Conservation (phyloP, 2,329 filamentous ascomycete genomes). For the Claviceps fusiformis region DNA sequence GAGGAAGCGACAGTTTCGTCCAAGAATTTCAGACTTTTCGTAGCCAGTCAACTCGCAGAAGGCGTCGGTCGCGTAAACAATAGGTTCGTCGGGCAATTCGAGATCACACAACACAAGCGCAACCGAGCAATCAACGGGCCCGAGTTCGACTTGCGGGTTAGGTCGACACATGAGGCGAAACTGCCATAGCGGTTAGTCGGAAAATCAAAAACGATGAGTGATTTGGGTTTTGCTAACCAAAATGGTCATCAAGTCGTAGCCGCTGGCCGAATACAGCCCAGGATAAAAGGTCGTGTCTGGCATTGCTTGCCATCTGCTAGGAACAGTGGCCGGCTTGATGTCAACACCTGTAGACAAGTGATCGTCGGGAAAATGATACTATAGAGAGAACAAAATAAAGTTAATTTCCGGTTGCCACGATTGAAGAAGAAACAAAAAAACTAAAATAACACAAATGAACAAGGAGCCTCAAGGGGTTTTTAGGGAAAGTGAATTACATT, state of each 20-base stretch:
- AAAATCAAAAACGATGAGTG: neutral
- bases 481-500: conserved; percentile 14
- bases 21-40: conserved; percentile 56
- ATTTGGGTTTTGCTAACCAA: conserved; percentile 26
- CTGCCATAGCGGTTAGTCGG: conserved; percentile 14
- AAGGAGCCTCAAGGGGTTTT: neutral
- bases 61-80: conserved; percentile 72
- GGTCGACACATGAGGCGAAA: conserved; percentile 53
- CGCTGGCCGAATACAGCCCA: conserved; percentile 40
- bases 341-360: neutral
- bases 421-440: no score
- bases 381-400: neutral
- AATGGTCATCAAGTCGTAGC: conserved; percentile 41
- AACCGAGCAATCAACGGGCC: conserved; percentile 71
- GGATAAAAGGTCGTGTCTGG: conserved; percentile 39
- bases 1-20: conserved; percentile 73
- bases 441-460: neutral
- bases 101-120: conserved; percentile 75
- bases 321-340: neutral
- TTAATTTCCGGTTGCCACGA: neutral
- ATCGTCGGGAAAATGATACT: conserved; percentile 11
- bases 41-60: conserved; percentile 75
- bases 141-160: conserved; percentile 65
- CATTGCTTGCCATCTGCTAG: conserved; percentile 13
- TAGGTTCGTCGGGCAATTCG: conserved; percentile 57